phyloP scores from a whole-genome alignment of 768 basidiomycete genomes.

The Xanthoconium stramineum region DNA sequence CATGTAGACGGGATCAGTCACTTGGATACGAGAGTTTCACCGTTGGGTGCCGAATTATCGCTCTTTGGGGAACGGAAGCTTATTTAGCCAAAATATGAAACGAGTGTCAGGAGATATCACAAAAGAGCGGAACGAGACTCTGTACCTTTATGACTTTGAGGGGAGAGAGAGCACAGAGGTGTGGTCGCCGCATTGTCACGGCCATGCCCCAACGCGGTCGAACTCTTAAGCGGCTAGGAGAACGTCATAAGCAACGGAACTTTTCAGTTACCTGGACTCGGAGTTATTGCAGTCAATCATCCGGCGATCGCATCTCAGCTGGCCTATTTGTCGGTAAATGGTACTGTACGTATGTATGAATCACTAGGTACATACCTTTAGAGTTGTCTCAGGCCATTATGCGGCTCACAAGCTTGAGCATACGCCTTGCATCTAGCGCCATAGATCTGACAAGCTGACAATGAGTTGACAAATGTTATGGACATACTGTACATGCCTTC shows the following conservation, averaged over 20 bases:
- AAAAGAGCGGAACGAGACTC: no score
- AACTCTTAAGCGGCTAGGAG: no score
- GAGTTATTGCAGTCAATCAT: no score
- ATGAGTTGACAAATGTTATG: background rate
- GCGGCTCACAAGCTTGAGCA: background rate
- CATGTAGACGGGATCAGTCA: background rate
- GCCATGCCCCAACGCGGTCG: no score
- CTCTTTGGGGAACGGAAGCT: background rate
- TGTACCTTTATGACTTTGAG: no score
- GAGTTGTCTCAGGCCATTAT: background rate
- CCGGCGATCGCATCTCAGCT: background rate
- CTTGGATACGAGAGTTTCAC: slow-evolving; percentile 1
- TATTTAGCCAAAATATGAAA: slow-evolving; percentile 1
- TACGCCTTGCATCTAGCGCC: no score
- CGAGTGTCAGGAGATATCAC: background rate
- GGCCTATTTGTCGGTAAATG: background rate
- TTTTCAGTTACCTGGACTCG: no score
- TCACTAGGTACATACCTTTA: background rate
- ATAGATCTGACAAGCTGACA: background rate
- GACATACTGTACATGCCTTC: background rate
- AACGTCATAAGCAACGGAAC: no score
- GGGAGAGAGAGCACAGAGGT: no score
- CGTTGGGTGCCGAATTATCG: background rate
- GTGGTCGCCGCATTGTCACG: no score
- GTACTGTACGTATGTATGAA: no score